phyloP scores from a whole-genome alignment of 2,329 filamentous ascomycete genomes.

The Pseudogymnoascus sp. region DNA sequence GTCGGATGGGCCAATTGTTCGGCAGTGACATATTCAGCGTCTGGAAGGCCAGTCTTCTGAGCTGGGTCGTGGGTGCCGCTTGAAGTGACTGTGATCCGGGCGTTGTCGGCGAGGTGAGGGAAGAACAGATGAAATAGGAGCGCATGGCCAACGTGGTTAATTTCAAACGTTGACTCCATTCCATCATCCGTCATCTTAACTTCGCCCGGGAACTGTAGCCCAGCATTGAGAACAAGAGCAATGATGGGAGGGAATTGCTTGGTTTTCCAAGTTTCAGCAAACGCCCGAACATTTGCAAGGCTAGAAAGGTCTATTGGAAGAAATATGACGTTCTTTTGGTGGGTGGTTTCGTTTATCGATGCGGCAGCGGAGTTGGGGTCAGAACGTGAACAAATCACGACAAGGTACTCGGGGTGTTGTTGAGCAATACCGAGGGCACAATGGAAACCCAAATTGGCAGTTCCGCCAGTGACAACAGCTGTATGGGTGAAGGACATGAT shows the following conservation, averaged over 20 bases:
- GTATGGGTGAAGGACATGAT: conserved; percentile 20
- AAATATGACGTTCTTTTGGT: conserved; percentile 36
- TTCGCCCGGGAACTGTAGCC: conserved; percentile 35
- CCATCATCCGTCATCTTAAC: conserved; percentile 34
- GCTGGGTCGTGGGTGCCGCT: conserved; percentile 42
- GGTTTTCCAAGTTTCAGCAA: conserved; percentile 31
- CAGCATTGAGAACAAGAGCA: conserved; percentile 42
- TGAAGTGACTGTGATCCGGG: conserved; percentile 38
- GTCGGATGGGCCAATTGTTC: conserved; percentile 39
- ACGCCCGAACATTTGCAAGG: conserved; percentile 34
- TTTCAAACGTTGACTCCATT: conserved; percentile 41
- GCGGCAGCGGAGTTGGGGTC: conserved; percentile 35
- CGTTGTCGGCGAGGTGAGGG: conserved; percentile 32
- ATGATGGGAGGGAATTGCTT: conserved; percentile 35
- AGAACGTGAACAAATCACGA: conserved; percentile 38
- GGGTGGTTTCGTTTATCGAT: conserved; percentile 35
- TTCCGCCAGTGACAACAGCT: conserved; percentile 41
- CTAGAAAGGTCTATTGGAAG: conserved; percentile 38
- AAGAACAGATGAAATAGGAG: conserved; percentile 41
- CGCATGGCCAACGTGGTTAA: conserved; percentile 44
- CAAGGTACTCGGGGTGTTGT: conserved; percentile 32
- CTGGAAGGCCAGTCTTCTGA: conserved; percentile 35
- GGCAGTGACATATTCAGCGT: conserved; percentile 36
- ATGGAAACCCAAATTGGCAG: conserved; percentile 37
- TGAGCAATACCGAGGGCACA: conserved; percentile 35